Evolutionary conservation across 805 yeast genomes (phyloP).

Genomic region (Starmera quercuum): DNA sequence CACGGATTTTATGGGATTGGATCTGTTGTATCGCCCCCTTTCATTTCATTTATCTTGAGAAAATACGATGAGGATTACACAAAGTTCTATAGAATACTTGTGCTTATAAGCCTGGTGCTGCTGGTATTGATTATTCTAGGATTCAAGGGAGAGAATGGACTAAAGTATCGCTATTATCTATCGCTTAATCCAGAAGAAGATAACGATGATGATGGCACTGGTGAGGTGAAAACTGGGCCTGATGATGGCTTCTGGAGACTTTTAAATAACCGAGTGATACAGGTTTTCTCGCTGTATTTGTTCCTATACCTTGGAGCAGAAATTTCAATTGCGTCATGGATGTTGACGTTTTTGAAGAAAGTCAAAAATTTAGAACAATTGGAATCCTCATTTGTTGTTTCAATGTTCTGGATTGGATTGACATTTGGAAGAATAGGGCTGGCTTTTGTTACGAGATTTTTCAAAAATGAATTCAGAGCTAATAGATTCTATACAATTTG

Average conservation of each 20-base stretch:
- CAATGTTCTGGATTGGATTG: conserved; percentile 69
- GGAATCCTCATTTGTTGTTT: conserved; percentile 52
- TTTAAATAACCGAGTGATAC: conserved; percentile 26
- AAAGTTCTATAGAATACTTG: neutral
- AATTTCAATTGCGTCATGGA: conserved; percentile 65
- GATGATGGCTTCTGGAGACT: conserved; percentile 8
- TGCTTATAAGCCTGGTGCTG: neutral
- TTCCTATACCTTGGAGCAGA: conserved; percentile 66
- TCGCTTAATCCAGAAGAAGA: conserved; percentile 7
- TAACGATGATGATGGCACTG: conserved; percentile 12
- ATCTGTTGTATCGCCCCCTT: conserved; percentile 61
- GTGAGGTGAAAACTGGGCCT: conserved; percentile 1
- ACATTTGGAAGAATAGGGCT: conserved; percentile 55
- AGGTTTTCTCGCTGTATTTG: conserved; percentile 44
- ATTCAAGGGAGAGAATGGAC: conserved; percentile 36
- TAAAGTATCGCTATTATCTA: conserved; percentile 20
- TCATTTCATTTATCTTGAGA: conserved; percentile 38
- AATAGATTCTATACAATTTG: conserved; percentile 26
- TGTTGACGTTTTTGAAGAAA: conserved; percentile 51
- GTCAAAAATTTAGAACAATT: conserved; percentile 40
- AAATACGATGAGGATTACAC: conserved; percentile 8
- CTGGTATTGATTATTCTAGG: conserved; percentile 25
- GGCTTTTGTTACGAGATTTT: conserved; percentile 45
- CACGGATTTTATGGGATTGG: conserved; percentile 73
- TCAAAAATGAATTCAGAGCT: conserved; percentile 35